phyloP scores from a whole-genome alignment of 2,329 filamentous ascomycete species.

The Fusarium pininemorale region DNA sequence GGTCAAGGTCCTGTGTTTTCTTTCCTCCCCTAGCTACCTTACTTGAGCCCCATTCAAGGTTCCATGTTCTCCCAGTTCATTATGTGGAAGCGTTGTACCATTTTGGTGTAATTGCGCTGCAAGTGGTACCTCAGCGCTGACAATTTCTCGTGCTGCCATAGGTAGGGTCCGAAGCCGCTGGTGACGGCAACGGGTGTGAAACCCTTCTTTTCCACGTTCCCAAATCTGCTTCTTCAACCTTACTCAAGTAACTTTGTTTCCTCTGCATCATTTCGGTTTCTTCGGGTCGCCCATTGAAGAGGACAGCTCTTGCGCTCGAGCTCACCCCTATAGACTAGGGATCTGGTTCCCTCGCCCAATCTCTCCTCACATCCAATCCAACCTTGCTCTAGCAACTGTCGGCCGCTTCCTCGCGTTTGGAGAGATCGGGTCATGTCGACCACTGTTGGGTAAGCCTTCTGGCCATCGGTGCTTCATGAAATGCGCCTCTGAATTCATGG shows the following conservation, averaged over 20 bases:
- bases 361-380: background rate
- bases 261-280: background rate
- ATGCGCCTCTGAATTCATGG: background rate
- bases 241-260: slow-evolving; percentile 3
- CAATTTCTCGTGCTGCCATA: slow-evolving; percentile 42
- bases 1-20: too few relatives aligned
- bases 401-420: slow-evolving; percentile 25
- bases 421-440: slow-evolving; percentile 43
- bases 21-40: too few relatives aligned
- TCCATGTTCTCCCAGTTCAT: background rate
- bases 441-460: slow-evolving; percentile 48
- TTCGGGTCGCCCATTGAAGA: slow-evolving; percentile 17
- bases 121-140: slow-evolving; percentile 36
- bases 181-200: slow-evolving; percentile 27
- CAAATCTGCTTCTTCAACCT: slow-evolving; percentile 10
- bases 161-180: slow-evolving; percentile 45
- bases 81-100: slow-evolving; percentile 2
- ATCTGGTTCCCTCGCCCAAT: slow-evolving; percentile 1
- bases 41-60: slow-evolving; percentile 5
- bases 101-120: slow-evolving; percentile 14
- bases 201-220: slow-evolving; percentile 33
- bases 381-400: background rate
- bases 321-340: slow-evolving; percentile 20
- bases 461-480: background rate
- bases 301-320: slow-evolving; percentile 31